Evolutionary conservation across 352 stramenopile genomes (phyloP), one percentile per base, ranked within the genome.

Genomic region (Phytopythium delawarense): DNA sequence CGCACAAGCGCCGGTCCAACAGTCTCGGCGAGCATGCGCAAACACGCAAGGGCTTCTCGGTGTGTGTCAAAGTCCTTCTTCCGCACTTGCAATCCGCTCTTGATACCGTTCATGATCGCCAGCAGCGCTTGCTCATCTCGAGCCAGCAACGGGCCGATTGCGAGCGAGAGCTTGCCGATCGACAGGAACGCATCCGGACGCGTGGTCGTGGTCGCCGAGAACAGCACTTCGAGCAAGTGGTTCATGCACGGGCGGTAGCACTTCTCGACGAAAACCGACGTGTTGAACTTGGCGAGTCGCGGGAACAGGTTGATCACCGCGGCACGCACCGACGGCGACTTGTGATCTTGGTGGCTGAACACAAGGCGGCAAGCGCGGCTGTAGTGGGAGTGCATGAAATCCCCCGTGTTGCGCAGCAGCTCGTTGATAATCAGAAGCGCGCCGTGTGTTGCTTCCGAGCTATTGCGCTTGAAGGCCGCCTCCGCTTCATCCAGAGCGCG

Each of bases 301-400:
- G 87, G 87, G 64, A 94, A 93, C 2, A 96, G 56, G 57, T 81
- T 92, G 65, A 96, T 92, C 9, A 93, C 87, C n/a, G 87, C 87
- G 12, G 80, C 85, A 4, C 85, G 84, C 55, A 96, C 87, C 6
- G 78, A 78, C 37, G 85, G 65, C 54, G 71, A 90, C 70, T 91
- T 92, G 74, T 96, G 85, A 49, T 93, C 81, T 57, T 86, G 80
- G 42, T 89, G 71, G 28, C 76, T 74, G 62, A 93, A 92, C 28
- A 96, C 83, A 34, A 92, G 69, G 37, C 86, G 69, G 51, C 84
- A 92, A 20, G 88, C 78, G 62, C 82, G 78, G 15, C 63, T 66
- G 64, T 93, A 96, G 68, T 96, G 81, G 51, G 78, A 78, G 63
- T 94, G 84, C 87, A 96, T 96, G 61, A 94, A 96, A 64, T 96